Evolutionary conservation across 805 yeast genomes (phyloP).

Genomic region (Candida vartiovaarae): DNA sequence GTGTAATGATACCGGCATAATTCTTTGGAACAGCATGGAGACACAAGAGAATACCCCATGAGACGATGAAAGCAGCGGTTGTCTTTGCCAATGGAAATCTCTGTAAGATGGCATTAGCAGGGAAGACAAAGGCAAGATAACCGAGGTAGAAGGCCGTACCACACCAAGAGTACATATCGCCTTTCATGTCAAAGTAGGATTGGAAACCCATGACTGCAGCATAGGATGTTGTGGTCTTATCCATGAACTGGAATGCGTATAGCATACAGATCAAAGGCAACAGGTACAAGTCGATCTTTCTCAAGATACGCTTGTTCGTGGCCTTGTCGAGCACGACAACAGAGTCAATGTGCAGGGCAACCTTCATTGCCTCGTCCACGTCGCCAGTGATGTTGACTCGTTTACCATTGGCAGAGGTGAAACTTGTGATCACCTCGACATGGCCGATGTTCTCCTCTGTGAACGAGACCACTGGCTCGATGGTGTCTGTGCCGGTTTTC

Average conservation of each 20-base stretch:
- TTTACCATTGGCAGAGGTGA: background rate
- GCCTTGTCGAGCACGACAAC: conserved; percentile 25
- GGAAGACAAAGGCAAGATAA: conserved; percentile 49
- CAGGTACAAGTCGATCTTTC: conserved; percentile 46
- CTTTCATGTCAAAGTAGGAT: conserved; percentile 38
- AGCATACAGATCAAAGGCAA: conserved; percentile 44
- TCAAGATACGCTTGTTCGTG: conserved; percentile 28
- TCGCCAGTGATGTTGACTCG: background rate
- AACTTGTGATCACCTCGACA: background rate
- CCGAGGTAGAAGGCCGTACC: conserved; percentile 63
- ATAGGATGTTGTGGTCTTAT: conserved; percentile 41
- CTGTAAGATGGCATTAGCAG: conserved; percentile 42
- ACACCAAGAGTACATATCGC: conserved; percentile 42
- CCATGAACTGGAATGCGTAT: conserved; percentile 52
- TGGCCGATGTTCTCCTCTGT: background rate
- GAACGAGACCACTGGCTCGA: background rate
- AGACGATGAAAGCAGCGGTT: conserved; percentile 38
- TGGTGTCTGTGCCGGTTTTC: background rate
- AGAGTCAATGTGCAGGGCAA: conserved; percentile 28
- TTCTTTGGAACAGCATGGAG: conserved; percentile 43
- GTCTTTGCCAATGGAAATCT: conserved; percentile 50
- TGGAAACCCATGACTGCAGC: conserved; percentile 48
- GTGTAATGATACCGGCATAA: conserved; percentile 32
- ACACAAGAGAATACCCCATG: conserved; percentile 57
- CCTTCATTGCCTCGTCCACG: conserved; percentile 40